phyloP scores from a whole-genome alignment of 2,329 filamentous ascomycete species.

The Berkeleyomyces rouxiae region DNA sequence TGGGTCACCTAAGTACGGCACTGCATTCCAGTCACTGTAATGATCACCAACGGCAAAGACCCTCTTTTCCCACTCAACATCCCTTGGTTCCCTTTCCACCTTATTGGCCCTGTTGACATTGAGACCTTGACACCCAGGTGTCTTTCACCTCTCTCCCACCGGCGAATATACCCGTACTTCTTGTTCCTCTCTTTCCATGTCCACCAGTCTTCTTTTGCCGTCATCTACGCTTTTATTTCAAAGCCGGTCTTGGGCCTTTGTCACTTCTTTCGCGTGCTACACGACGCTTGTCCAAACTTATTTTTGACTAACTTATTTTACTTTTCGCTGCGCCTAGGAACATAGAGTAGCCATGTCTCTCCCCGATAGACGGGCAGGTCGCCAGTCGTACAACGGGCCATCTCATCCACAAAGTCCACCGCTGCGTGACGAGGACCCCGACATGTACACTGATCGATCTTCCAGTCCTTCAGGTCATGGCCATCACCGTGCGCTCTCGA shows the following conservation, averaged over 20 bases:
- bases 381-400: constrained; percentile 42
- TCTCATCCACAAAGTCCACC: constrained; percentile 53
- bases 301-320: background rate
- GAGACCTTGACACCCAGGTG: background rate
- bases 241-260: background rate
- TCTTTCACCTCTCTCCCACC: background rate
- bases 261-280: background rate
- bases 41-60: background rate
- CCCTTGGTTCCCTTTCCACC: background rate
- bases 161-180: background rate
- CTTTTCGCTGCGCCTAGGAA: constrained; percentile 1
- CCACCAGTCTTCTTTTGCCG: background rate
- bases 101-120: background rate
- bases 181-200: background rate
- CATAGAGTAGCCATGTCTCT: constrained; percentile 35
- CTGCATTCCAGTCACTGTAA: background rate
- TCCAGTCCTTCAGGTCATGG: constrained; percentile 26
- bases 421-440: constrained; percentile 46
- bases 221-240: background rate
- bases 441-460: constrained; percentile 50
- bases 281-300: background rate
- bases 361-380: constrained; percentile 47
- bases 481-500: constrained; percentile 40
- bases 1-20: background rate
- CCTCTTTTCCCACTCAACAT: background rate